These are phyloP conservation scores for Didymosphaeria variabile DNA, from an alignment of 2,329 filamentous ascomycete genomes.

Conservation along the genomic window DNA sequence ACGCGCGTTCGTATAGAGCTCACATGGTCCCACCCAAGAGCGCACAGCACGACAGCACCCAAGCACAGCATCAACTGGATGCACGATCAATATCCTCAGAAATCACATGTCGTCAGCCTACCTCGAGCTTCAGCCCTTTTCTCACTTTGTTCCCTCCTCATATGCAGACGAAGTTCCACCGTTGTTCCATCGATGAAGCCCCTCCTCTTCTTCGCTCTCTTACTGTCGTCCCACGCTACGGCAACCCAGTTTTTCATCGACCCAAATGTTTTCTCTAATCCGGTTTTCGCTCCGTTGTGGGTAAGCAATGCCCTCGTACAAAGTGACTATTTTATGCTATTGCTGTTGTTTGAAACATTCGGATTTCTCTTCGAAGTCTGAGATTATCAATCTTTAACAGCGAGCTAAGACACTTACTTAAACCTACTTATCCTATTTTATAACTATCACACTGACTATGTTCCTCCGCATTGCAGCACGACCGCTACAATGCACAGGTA, in stretches of 20 bases:
- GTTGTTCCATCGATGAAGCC: neutral
- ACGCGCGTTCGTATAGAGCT: constrained; percentile 1
- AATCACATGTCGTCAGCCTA: neutral
- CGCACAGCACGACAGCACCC: neutral
- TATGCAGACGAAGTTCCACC: neutral
- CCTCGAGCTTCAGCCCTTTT: neutral
- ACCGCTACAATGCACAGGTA: neutral
- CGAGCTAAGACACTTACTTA: too few relatives aligned
- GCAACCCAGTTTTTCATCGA: neutral
- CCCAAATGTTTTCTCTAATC: too few relatives aligned
- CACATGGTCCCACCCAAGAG: neutral
- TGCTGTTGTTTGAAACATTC: too few relatives aligned
- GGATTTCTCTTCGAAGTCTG: too few relatives aligned
- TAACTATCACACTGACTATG: too few relatives aligned
- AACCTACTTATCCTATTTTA: too few relatives aligned
- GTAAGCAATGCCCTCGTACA: too few relatives aligned
- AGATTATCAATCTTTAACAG: too few relatives aligned
- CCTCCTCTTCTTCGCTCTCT: neutral
- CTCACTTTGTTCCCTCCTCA: neutral
- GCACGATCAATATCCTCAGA: neutral
- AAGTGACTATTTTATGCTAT: too few relatives aligned
- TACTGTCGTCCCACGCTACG: neutral
- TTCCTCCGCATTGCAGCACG: neutral
- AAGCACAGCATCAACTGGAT: neutral
- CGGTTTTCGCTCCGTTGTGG: neutral